Percentiles rank a stretch among this genome's conserved stretches.
These are phyloP conservation scores for Cryptococcus sp. DNA, from an alignment of 1,284 basidiomycete species.

Conservation along the genomic window DNA sequence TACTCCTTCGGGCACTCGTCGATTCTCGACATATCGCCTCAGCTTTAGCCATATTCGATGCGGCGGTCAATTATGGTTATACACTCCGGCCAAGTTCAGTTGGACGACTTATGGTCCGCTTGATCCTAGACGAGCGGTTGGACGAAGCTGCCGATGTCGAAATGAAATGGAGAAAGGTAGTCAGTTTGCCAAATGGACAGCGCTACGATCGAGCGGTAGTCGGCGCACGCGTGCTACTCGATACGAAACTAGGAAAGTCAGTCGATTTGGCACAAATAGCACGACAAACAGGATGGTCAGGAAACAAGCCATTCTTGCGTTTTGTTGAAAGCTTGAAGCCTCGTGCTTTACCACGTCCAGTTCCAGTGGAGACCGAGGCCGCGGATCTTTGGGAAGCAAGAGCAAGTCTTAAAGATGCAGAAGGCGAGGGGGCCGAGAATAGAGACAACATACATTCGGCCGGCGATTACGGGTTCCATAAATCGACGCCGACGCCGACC, in stretches of 20 bases:
- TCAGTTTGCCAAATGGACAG: background rate
- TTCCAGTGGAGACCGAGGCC: no score
- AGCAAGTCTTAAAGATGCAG: background rate
- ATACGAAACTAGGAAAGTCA: conserved; percentile 22
- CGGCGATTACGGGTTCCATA: no score
- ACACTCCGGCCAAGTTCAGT: conserved; percentile 20
- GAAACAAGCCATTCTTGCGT: conserved; percentile 9
- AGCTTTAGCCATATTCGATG: conserved; percentile 19
- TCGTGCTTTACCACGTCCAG: no score
- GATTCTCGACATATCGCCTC: conserved; percentile 17
- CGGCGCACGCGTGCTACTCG: conserved; percentile 29
- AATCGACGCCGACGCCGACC: no score
- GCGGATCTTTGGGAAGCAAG: no score
- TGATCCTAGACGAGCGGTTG: conserved; percentile 13
- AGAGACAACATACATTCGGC: no score
- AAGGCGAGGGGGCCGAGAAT: conserved; percentile 1
- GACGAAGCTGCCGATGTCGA: conserved; percentile 26
- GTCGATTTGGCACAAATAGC: conserved; percentile 19
- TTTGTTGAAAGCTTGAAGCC: conserved; percentile 16
- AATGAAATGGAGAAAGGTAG: conserved; percentile 14
- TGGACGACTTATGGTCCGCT: conserved; percentile 29
- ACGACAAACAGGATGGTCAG: conserved; percentile 15
- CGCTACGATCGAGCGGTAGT: conserved; percentile 25
- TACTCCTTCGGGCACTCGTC: conserved; percentile 19
- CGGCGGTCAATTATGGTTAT: conserved; percentile 4